Evolutionary conservation across 2,329 filamentous ascomycete genomes (phyloP), one percentile per base, ranked within the genome.

Genomic region (Pestalotiopsis sp.): DNA sequence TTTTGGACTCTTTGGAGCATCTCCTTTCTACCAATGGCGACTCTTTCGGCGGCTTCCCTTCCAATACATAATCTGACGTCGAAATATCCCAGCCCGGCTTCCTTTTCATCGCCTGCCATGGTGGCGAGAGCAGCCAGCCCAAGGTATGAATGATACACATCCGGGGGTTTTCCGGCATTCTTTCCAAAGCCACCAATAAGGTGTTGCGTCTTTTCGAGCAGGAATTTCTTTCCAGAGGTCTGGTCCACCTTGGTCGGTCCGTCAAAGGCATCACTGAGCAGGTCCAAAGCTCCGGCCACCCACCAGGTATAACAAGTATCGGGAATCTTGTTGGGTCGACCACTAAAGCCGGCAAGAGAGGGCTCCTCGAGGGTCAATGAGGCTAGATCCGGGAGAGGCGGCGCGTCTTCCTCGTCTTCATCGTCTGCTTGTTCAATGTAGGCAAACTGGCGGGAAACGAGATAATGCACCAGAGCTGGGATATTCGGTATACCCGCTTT

Each of bases 271-370:
- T 56, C n/a, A 2, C 69, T 72, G 4, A 78, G 68, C 52, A 86
- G 83, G 66, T 77, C 74, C 1, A 89, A 77, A 1, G 94, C 89
- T 2, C 89, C 94, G 4, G 87, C 86, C 0, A 93, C 94, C 96
- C 96, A 99, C 85, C 95, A 99, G 25, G 90, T 92, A 80, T 99
- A 99, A 81, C 96, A 99, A 0, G 96, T 98, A 81, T 99, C 96
- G 11, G 93, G 92, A 62, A 91, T 87, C 80, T 99, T 99, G 83
- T 97, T 98, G 78, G 89, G 90, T 64, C 96, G 90, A 31, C 96
- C 96, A 76, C 97, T 97, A 81, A 97, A 94, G 11, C 95, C 96
- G 1, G 82, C 80, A 20, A 74, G 69, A 9, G 71, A 66, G 31
- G 71, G 68, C 23, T 79, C 76, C 12, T 78, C 75, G 1, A 81